These are phyloP conservation scores for Vicia villosa DNA, from an alignment of 306 rosid species.

Conservation along the genomic window DNA sequence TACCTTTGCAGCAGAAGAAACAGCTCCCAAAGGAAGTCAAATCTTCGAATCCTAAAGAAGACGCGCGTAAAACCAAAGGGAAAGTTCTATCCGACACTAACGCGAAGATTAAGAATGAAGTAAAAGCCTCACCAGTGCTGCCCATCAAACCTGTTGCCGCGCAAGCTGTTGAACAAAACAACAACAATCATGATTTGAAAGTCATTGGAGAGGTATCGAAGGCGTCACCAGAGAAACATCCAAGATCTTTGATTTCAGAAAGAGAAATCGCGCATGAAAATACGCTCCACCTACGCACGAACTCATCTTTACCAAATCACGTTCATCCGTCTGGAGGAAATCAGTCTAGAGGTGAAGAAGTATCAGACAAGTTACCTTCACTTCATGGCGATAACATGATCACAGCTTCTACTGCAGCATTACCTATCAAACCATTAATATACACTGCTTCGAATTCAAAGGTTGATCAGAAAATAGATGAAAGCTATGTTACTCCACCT, in stretches of 20 bases:
- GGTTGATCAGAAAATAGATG: slow-evolving; percentile 45
- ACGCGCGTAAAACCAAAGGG: slow-evolving; percentile 42
- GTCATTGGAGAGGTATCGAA: slow-evolving; percentile 45
- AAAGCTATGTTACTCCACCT: slow-evolving; percentile 33
- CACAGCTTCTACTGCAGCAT: slow-evolving; percentile 41
- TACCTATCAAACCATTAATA: slow-evolving; percentile 43
- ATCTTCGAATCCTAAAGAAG: slow-evolving; percentile 48
- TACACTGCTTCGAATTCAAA: slow-evolving; percentile 42
- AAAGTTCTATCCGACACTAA: slow-evolving; percentile 44
- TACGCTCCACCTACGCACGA: slow-evolving; percentile 22
- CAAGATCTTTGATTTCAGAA: slow-evolving; percentile 33
- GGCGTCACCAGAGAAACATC: slow-evolving; percentile 44
- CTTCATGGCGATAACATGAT: slow-evolving; percentile 47
- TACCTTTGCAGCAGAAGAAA: slow-evolving; percentile 58
- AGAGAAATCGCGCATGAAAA: slow-evolving; percentile 35
- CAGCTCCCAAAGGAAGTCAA: slow-evolving; percentile 54
- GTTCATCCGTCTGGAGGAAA: slow-evolving; percentile 31
- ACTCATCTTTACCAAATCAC: slow-evolving; percentile 38
- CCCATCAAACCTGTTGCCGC: slow-evolving; percentile 37
- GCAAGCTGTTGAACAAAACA: slow-evolving; percentile 41
- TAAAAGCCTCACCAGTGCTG: slow-evolving; percentile 42
- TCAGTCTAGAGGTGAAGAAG: slow-evolving; percentile 37
- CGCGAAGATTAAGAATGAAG: slow-evolving; percentile 43
- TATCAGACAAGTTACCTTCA: slow-evolving; percentile 45
- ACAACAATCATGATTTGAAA: slow-evolving; percentile 38